Evolutionary conservation across 2,329 filamentous ascomycete genomes (phyloP).

Genomic region (Aspergillus quadrilineatus): DNA sequence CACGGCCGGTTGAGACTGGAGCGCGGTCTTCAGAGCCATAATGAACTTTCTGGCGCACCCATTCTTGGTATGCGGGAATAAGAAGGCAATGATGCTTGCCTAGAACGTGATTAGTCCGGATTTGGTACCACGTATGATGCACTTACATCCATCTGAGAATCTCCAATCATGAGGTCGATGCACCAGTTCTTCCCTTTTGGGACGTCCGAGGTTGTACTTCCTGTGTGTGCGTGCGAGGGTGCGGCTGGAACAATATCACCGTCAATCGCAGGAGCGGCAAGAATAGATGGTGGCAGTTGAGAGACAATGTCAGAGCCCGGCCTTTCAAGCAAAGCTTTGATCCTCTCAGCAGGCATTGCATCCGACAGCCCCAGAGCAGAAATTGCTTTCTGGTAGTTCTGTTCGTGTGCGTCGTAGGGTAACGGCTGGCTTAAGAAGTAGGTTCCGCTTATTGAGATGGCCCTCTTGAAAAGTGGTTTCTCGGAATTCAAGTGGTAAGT

Average conservation of each 20-base stretch:
- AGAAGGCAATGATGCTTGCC: conserved; percentile 32
- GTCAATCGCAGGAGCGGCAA: conserved; percentile 44
- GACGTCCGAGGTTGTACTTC: conserved; percentile 25
- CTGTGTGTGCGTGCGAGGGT: conserved; percentile 25
- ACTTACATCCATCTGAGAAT: conserved; percentile 49
- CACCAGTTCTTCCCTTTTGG: conserved; percentile 49
- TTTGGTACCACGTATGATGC: neutral
- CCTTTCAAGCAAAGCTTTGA: conserved; percentile 43
- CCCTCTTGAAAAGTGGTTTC: conserved; percentile 43
- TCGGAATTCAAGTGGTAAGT: conserved; percentile 38
- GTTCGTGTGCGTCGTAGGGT: conserved; percentile 41
- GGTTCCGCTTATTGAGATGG: conserved; percentile 46
- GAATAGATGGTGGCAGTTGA: conserved; percentile 38
- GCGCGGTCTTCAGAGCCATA: conserved; percentile 20
- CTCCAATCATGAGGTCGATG: conserved; percentile 48
- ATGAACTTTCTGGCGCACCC: conserved; percentile 26
- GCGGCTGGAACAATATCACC: conserved; percentile 40
- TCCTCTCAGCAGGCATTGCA: conserved; percentile 39
- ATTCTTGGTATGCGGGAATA: conserved; percentile 24
- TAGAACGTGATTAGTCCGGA: conserved; percentile 9
- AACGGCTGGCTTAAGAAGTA: conserved; percentile 45
- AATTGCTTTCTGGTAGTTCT: conserved; percentile 43
- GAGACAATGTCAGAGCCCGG: conserved; percentile 44
- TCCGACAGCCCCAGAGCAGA: conserved; percentile 42
- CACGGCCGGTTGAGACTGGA: conserved; percentile 25